phyloP scores from a whole-genome alignment of 495 filamentous ascomycete genomes.

The Aspergillus asperescens region DNA sequence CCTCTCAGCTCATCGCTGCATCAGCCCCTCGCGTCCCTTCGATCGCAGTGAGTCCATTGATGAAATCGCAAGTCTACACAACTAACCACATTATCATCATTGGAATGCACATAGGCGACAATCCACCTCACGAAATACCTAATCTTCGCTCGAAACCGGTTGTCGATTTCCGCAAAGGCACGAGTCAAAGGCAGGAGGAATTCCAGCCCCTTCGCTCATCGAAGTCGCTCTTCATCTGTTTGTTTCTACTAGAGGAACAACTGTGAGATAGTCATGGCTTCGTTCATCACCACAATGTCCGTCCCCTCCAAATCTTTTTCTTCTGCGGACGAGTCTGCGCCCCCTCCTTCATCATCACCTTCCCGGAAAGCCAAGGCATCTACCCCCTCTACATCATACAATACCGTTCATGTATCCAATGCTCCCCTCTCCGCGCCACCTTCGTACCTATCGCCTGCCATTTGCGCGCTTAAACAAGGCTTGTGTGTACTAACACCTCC shows the following conservation, averaged over 20 bases:
- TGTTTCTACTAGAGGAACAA: background rate
- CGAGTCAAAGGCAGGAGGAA: conserved; percentile 6
- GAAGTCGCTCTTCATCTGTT: conserved; percentile 2
- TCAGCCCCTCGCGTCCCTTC: background rate
- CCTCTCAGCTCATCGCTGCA: background rate
- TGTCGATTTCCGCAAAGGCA: conserved; percentile 5
- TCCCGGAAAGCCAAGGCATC: conserved; percentile 18
- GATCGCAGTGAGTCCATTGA: conserved; percentile 9
- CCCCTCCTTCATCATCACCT: conserved; percentile 15
- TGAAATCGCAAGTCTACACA: background rate
- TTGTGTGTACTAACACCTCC: conserved; percentile 42
- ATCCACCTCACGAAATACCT: conserved; percentile 7
- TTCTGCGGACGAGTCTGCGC: conserved; percentile 29
- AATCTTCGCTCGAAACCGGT: background rate
- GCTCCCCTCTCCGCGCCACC: conserved; percentile 33
- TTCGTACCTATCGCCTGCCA: conserved; percentile 39
- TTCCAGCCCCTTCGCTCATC: conserved; percentile 5
- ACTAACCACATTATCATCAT: conserved; percentile 1
- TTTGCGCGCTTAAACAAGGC: conserved; percentile 37
- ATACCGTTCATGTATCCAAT: conserved; percentile 32
- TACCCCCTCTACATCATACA: conserved; percentile 24
- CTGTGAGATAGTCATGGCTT: conserved; percentile 46
- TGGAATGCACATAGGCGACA: conserved; percentile 18
- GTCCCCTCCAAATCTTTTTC: conserved; percentile 42
- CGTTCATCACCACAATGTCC: conserved; percentile 68